Conservation (phyloP, 2,329 filamentous ascomycete species). For the Cercospora beticola region DNA sequence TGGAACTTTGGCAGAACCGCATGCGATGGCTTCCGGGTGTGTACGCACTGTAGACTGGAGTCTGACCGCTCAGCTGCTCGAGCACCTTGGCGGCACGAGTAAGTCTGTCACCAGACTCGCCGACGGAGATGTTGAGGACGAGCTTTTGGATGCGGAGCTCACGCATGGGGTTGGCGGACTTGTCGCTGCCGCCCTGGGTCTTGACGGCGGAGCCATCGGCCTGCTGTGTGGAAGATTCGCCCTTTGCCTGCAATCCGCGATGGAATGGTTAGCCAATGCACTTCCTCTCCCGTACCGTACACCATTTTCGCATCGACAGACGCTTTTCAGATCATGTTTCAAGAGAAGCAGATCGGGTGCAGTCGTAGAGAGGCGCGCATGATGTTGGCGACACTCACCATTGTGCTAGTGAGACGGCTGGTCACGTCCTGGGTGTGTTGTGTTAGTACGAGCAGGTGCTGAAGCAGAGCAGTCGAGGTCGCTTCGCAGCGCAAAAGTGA, state of each 20-base stretch:
- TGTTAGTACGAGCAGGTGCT: conserved; percentile 18
- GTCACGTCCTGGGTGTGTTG: conserved; percentile 28
- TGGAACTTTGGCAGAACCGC: not conserved
- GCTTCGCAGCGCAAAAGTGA: conserved; percentile 1
- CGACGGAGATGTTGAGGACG: conserved; percentile 98
- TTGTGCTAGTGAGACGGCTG: conserved; percentile 45
- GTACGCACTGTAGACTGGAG: conserved; percentile 92
- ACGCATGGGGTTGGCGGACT: conserved; percentile 97
- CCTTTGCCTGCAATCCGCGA: conserved; percentile 28
- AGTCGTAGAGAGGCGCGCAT: conserved; percentile 17
- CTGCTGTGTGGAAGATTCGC: conserved; percentile 35
- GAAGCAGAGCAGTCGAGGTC: not conserved
- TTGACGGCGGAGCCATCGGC: conserved; percentile 34
- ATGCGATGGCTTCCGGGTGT: not conserved
- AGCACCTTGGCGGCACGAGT: conserved; percentile 99
- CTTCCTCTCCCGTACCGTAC: conserved; percentile 18
- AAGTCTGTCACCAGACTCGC: conserved; percentile 99
- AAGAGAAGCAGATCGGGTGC: conserved; percentile 11
- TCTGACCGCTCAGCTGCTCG: conserved; percentile 99
- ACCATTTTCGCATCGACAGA: conserved; percentile 16
- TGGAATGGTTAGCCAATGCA: conserved; percentile 18
- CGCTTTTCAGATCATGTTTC: conserved; percentile 13
- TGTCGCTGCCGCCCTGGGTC: conserved; percentile 53
- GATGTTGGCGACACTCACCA: conserved; percentile 44
- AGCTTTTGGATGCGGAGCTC: conserved; percentile 99